These are phyloP conservation scores for Fusarium kyushuense DNA, from an alignment of 2,329 filamentous ascomycete species.

Conservation along the genomic window DNA sequence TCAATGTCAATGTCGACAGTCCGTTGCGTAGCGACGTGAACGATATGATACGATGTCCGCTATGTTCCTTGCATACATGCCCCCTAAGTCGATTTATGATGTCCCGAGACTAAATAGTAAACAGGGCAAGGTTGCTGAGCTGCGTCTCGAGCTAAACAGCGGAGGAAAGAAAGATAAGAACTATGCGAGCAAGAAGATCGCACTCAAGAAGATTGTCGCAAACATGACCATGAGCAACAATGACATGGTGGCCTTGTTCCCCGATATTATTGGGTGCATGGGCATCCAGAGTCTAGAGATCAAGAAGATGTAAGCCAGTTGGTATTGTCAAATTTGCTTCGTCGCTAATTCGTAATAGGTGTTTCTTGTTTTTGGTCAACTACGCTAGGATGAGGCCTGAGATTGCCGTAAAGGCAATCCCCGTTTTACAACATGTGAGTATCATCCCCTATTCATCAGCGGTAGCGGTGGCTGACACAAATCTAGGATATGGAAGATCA, in stretches of 20 bases:
- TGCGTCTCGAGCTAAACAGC: conserved; percentile 92
- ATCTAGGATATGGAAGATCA: conserved; percentile 90
- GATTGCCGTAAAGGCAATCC: conserved; percentile 91
- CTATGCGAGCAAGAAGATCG: conserved; percentile 93
- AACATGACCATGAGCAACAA: conserved; percentile 99
- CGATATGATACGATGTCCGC: conserved; percentile 43
- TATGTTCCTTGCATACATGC: conserved; percentile 68
- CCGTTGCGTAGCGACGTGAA: conserved; percentile 18
- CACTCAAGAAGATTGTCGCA: conserved; percentile 98
- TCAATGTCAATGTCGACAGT: conserved; percentile 24
- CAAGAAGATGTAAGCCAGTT: conserved; percentile 88
- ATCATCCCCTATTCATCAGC: too few relatives aligned
- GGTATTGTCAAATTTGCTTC: background rate
- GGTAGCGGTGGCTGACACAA: conserved; percentile 28
- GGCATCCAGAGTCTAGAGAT: conserved; percentile 93
- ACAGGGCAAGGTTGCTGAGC: conserved; percentile 99
- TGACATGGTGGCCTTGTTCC: conserved; percentile 97
- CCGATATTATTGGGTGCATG: conserved; percentile 96
- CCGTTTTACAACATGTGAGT: conserved; percentile 82
- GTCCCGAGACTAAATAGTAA: conserved; percentile 65
- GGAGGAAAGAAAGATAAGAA: conserved; percentile 99
- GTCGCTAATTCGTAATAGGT: conserved; percentile 69
- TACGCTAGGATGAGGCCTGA: conserved; percentile 96
- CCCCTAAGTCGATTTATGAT: conserved; percentile 57
- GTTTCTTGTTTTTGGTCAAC: conserved; percentile 96